A percentile compares a stretch with the other conserved stretches of the same genome.
Evolutionary conservation across 805 yeast genomes (phyloP).

Genomic region (Ogataea methanolica): DNA sequence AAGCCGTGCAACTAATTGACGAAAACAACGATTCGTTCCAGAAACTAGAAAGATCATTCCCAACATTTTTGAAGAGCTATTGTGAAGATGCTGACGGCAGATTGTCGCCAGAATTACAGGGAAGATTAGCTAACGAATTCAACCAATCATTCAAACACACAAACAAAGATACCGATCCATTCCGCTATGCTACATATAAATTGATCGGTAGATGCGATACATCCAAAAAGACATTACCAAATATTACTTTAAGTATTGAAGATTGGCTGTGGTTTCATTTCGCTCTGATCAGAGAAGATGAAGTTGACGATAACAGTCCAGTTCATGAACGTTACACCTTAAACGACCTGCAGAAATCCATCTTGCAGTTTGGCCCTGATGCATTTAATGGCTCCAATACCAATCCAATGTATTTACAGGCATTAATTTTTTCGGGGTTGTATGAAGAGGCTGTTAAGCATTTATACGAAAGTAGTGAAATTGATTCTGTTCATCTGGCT

Average conservation of each 20-base stretch:
- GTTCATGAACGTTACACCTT: slow-evolving; percentile 69
- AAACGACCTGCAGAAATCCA: slow-evolving; percentile 65
- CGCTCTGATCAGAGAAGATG: slow-evolving; percentile 61
- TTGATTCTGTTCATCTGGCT: slow-evolving; percentile 87
- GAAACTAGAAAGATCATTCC: slow-evolving; percentile 81
- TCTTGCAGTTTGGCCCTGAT: slow-evolving; percentile 67
- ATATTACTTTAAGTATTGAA: slow-evolving; percentile 73
- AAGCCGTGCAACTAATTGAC: slow-evolving; percentile 66
- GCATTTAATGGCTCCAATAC: slow-evolving; percentile 62
- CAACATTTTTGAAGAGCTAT: slow-evolving; percentile 70
- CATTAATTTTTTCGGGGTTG: slow-evolving; percentile 69
- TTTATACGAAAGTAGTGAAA: slow-evolving; percentile 57
- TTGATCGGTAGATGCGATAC: slow-evolving; percentile 86
- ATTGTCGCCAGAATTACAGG: slow-evolving; percentile 62
- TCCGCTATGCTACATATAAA: slow-evolving; percentile 84
- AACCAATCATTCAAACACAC: slow-evolving; percentile 69
- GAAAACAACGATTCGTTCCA: slow-evolving; percentile 68
- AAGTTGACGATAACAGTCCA: slow-evolving; percentile 31
- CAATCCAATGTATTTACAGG: slow-evolving; percentile 70
- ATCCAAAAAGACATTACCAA: slow-evolving; percentile 59
- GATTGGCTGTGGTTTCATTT: slow-evolving; percentile 98
- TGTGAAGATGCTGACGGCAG: slow-evolving; percentile 48
- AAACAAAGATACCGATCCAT: slow-evolving; percentile 76
- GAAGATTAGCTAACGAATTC: slow-evolving; percentile 73
- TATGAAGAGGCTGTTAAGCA: slow-evolving; percentile 77